A percentile compares a stretch with the other conserved stretches of the same genome.
phyloP scores from a whole-genome alignment of 2,329 filamentous ascomycete genomes.

The Cryoendolithus antarcticus region DNA sequence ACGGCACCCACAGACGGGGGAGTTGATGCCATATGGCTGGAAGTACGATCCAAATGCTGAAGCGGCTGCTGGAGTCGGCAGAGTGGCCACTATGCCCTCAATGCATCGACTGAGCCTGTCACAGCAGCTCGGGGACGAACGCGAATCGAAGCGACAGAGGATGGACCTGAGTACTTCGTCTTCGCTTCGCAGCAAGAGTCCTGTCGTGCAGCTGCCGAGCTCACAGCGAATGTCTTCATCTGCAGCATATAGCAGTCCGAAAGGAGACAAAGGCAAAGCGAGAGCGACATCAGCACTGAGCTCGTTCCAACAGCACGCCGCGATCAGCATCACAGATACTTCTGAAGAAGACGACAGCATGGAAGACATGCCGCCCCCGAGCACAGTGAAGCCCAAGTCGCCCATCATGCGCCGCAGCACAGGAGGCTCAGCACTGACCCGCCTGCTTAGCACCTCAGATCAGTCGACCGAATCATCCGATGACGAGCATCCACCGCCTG shows the following conservation, averaged over 20 bases:
- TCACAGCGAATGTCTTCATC: conserved; percentile 1
- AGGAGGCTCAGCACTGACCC: too few species aligned
- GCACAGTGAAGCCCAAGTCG: too few species aligned
- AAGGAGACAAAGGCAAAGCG: not conserved
- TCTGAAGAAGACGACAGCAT: not conserved
- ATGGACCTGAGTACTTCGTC: conserved; percentile 1
- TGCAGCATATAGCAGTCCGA: not conserved
- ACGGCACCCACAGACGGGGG: conserved; percentile 18
- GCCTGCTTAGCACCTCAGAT: not conserved
- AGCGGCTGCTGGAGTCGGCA: not conserved
- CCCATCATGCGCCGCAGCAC: too few species aligned
- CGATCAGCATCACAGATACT: not conserved
- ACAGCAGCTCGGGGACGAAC: conserved; percentile 4
- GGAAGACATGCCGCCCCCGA: too few species aligned
- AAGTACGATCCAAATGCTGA: conserved; percentile 12
- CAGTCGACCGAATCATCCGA: not conserved
- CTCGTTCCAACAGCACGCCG: conserved; percentile 1
- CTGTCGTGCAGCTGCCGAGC: too few species aligned
- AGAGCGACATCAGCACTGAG: not conserved
- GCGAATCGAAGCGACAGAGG: conserved; percentile 9
- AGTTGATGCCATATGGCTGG: conserved; percentile 23
- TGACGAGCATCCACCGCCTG: too few species aligned
- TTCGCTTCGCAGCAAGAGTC: too few species aligned
- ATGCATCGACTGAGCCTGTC: conserved; percentile 10
- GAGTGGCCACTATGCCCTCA: conserved; percentile 4